Percentiles rank a stretch among this genome's conserved stretches.
phyloP scores from a whole-genome alignment of 345 rosid genomes.

The Citrus mangshanensis region DNA sequence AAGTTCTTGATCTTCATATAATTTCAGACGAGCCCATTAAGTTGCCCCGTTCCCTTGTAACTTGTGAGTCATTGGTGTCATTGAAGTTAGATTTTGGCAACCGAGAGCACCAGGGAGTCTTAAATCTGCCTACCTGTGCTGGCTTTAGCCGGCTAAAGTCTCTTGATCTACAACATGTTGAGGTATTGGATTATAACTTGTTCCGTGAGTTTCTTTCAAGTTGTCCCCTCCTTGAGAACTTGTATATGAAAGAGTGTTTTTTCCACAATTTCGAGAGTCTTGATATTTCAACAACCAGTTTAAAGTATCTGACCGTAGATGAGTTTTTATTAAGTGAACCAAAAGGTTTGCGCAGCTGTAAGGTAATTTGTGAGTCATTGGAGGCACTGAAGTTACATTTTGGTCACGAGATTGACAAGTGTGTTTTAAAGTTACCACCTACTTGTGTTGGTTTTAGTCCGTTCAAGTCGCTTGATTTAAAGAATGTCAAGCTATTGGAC shows the following conservation, averaged over 20 bases:
- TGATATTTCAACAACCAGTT: neutral
- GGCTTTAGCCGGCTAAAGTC: neutral
- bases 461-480: neutral
- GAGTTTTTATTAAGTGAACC: neutral
- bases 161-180: neutral
- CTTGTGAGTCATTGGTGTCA: neutral
- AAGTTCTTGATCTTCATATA: neutral
- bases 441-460: too few species aligned
- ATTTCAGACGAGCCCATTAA: neutral
- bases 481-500: neutral
- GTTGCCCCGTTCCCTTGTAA: neutral
- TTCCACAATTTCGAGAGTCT: neutral
- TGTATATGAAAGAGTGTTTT: neutral
- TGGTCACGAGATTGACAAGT: too few species aligned
- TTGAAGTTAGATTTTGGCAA: neutral
- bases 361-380: neutral
- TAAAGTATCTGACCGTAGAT: neutral
- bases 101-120: too few species aligned
- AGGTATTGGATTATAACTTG: neutral
- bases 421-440: neutral
- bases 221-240: neutral
- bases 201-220: neutral
- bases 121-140: neutral
- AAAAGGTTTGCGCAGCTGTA: neutral
- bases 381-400: too few species aligned